These are phyloP conservation scores for Colletotrichum karsti DNA, from an alignment of 2,329 filamentous ascomycete species.

Conservation along the genomic window DNA sequence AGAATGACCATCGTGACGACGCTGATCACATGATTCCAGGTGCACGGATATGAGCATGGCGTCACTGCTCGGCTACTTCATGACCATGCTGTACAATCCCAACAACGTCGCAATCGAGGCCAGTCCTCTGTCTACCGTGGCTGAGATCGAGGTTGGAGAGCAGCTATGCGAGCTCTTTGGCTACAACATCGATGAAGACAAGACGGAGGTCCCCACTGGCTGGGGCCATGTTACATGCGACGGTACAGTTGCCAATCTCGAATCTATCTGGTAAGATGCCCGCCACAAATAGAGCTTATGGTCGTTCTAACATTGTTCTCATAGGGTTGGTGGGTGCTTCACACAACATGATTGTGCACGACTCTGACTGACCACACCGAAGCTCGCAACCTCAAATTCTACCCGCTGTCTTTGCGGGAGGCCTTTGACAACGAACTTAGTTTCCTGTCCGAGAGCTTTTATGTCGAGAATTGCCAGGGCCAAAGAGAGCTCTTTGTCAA, in stretches of 20 bases:
- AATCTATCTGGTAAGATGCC: constrained; percentile 51
- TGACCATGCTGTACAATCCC: constrained; percentile 59
- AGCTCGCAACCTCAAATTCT: constrained; percentile 58
- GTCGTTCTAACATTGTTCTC: constrained; percentile 13
- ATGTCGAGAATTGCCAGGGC: constrained; percentile 34
- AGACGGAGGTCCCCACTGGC: constrained; percentile 33
- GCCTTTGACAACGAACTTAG: not conserved
- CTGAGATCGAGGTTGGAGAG: constrained; percentile 53
- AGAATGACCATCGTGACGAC: rapidly evolving
- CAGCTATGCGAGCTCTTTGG: constrained; percentile 55
- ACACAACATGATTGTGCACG: no score
- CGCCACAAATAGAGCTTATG: not conserved
- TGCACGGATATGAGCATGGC: constrained; percentile 51
- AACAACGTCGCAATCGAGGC: constrained; percentile 58
- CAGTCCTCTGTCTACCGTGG: constrained; percentile 52
- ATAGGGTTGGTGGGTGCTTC: not conserved
- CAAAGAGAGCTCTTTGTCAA: constrained; percentile 44
- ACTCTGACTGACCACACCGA: not conserved
- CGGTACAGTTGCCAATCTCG: constrained; percentile 56
- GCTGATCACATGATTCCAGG: constrained; percentile 11
- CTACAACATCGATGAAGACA: constrained; percentile 44
- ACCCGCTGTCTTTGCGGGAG: constrained; percentile 46
- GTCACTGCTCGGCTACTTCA: constrained; percentile 53
- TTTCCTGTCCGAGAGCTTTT: not conserved
- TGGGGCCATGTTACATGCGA: constrained; percentile 57